These are phyloP conservation scores for Zymoseptoria tritici DNA, from an alignment of 2,329 filamentous ascomycete species.

Conservation along the genomic window DNA sequence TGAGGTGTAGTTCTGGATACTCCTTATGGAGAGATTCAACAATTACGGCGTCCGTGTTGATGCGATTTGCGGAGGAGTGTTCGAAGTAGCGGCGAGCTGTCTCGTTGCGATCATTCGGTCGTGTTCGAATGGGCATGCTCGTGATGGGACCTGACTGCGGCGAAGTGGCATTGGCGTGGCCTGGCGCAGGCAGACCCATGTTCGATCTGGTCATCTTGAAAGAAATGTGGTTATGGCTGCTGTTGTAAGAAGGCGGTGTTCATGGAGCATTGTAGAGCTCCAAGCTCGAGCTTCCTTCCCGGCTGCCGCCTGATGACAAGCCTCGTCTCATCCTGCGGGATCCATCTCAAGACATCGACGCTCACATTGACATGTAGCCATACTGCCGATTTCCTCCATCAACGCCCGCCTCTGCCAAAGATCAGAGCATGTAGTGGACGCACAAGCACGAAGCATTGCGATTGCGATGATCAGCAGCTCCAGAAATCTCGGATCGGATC, in stretches of 20 bases:
- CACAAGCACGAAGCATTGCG: background rate
- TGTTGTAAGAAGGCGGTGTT: background rate
- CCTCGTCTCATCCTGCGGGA: background rate
- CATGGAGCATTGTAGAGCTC: background rate
- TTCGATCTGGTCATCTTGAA: background rate
- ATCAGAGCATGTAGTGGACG: background rate
- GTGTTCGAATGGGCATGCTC: background rate
- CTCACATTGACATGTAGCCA: background rate
- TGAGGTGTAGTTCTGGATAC: slow-evolving; percentile 40
- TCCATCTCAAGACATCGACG: background rate
- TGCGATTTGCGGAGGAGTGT: slow-evolving; percentile 36
- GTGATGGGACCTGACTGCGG: background rate
- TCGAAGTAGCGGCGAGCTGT: slow-evolving; percentile 36
- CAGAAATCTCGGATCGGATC: background rate
- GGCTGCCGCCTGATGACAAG: background rate
- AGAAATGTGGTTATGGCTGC: background rate
- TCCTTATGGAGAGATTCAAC: slow-evolving; percentile 39
- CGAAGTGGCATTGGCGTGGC: background rate
- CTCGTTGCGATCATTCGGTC: slow-evolving; percentile 27
- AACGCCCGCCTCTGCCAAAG: background rate
- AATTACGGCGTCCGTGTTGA: slow-evolving; percentile 39
- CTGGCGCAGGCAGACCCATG: background rate
- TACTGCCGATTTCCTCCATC: background rate
- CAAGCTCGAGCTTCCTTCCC: background rate
- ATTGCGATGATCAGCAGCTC: background rate